A percentile compares a stretch with the other conserved stretches of the same genome.
Evolutionary conservation across 352 stramenopile genomes (phyloP).

Genomic region (Blastocystis sp.): DNA sequence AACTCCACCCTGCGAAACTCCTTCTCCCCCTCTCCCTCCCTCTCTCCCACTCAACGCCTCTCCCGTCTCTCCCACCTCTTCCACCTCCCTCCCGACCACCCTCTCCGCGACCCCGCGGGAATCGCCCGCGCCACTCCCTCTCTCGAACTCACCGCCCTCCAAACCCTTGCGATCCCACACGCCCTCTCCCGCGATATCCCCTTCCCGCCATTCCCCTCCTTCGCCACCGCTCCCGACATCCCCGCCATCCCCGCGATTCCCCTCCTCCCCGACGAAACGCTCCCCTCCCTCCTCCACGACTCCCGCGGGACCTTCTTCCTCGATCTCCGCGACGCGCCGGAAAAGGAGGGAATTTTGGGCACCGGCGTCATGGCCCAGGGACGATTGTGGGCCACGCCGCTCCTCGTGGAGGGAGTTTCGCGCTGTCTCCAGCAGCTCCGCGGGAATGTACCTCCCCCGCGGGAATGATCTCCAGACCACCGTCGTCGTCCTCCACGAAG

Average conservation of each 20-base stretch:
- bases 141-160: not conserved
- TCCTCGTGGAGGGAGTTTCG: conserved; percentile 6
- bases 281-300: too few species aligned
- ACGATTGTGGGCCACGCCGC: not conserved
- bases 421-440: not conserved
- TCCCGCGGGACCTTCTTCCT: conserved; percentile 14
- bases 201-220: too few species aligned
- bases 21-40: too few species aligned
- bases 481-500: not conserved
- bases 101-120: too few species aligned
- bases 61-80: not conserved
- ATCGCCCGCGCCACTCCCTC: too few species aligned
- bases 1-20: too few species aligned
- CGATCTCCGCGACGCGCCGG: not conserved
- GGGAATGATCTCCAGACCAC: not conserved
- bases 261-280: too few species aligned
- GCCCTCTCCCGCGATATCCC: not conserved
- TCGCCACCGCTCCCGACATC: too few species aligned
- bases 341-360: not conserved
- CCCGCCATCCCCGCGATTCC: too few species aligned
- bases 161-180: not conserved
- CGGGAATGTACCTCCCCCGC: not conserved
- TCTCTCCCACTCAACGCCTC: not conserved
- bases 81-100: too few species aligned
- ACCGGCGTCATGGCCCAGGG: not conserved